Evolutionary conservation across 306 rosid genomes (phyloP), one percentile per base, ranked within the genome.

Genomic region (Casuarina cunninghamiana): DNA sequence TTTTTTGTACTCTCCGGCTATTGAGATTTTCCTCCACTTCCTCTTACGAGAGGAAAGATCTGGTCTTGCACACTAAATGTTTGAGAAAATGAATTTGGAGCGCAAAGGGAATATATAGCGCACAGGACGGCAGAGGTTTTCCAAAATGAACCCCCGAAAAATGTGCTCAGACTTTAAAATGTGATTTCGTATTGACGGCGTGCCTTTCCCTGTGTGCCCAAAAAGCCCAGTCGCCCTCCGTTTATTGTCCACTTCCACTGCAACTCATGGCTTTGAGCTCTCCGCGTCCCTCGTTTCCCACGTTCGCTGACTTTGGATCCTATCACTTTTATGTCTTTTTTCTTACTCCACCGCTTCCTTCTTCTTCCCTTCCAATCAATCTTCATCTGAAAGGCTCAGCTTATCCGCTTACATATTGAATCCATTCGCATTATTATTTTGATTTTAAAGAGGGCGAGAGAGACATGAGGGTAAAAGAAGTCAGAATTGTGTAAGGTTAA

Each of bases 211-310:
- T 44, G 10, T 2, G 2, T 46, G 2, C 19, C 57, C n/a, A 11
- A 50, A 26, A 50, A 3, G 17, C 57, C 57, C 16, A 53, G 5
- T 5, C 1, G 6, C 57, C 5, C 6, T 16, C 19, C 5, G 15
- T 26, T 13, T 19, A 62, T 62, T 37, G n/a, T 3, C 45, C 45
- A 62, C 45, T 38, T 17, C 46, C 7, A 4, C 48, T 44, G 48
- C 48, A 44, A 44, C 32, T 26, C 32, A 26, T 26, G 32, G 32
- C 32, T 26, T 26, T 26, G 32, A 26, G 32, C 32, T 26, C 32
- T 26, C 32, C 32, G 32, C 32, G 32, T 26, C 32, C 51, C 73
- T 70, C 80, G 69, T 81, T 81, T 76, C 62, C 46, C 80, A 81
- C 84, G 80, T 81, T 81, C 19, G 5, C 5, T 3, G 65, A 58